Evolutionary conservation across 345 rosid genomes (phyloP).

Genomic region (Gynandropsis gynandra): DNA sequence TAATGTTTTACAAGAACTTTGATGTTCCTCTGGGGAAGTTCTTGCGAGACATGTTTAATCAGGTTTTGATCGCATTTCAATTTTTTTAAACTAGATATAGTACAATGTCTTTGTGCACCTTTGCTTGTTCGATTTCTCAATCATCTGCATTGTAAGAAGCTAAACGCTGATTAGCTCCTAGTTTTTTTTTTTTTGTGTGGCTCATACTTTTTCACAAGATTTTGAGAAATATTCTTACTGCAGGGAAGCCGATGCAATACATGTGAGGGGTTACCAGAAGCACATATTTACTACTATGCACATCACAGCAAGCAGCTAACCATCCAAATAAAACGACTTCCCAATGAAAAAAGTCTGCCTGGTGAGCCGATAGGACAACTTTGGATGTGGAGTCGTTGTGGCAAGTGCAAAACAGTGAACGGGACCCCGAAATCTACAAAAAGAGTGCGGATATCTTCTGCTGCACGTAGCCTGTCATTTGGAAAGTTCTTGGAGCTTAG

Average conservation of each 20-base stretch:
- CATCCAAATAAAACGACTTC: slow-evolving; percentile 45
- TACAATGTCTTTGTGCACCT: too few relatives aligned
- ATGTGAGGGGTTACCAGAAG: slow-evolving; percentile 56
- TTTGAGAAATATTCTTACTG: slow-evolving; percentile 17
- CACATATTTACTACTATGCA: slow-evolving; percentile 59
- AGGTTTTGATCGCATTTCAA: slow-evolving; percentile 32
- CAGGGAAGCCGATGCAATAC: slow-evolving; percentile 42
- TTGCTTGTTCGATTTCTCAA: too few relatives aligned
- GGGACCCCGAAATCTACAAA: slow-evolving; percentile 44
- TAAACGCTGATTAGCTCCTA: neutral
- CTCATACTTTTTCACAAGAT: too few relatives aligned
- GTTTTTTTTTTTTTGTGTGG: too few relatives aligned
- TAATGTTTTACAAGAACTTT: slow-evolving; percentile 52
- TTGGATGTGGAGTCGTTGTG: slow-evolving; percentile 86
- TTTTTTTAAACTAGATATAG: neutral
- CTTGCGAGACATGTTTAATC: slow-evolving; percentile 58
- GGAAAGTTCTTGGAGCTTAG: slow-evolving; percentile 81
- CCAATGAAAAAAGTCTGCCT: slow-evolving; percentile 30
- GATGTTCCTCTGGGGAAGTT: slow-evolving; percentile 70
- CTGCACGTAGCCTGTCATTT: slow-evolving; percentile 57
- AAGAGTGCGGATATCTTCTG: slow-evolving; percentile 53
- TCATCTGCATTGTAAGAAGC: neutral
- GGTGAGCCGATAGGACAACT: slow-evolving; percentile 57
- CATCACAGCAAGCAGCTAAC: slow-evolving; percentile 55
- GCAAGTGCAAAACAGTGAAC: slow-evolving; percentile 42